Conservation (phyloP, 2,329 filamentous ascomycete genomes). For the Trichoderma brevicompactum region DNA sequence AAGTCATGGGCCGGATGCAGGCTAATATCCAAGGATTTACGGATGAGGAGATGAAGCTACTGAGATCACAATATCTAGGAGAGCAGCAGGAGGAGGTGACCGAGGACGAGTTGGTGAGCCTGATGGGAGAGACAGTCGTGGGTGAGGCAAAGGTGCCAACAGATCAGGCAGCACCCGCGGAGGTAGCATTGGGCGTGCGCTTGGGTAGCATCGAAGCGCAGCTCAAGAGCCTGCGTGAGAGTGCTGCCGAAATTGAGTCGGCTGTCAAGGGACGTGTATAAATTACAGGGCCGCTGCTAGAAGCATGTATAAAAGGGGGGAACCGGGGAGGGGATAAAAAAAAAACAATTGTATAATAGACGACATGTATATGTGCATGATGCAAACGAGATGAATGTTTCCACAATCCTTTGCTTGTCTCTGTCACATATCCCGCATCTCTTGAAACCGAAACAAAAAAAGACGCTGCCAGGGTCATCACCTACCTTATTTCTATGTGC, state of each 20-base stretch:
- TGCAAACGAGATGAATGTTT: slow-evolving; percentile 18
- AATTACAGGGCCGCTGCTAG: background rate
- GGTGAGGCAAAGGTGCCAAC: slow-evolving; percentile 19
- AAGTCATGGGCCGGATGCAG: slow-evolving; percentile 45
- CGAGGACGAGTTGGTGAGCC: slow-evolving; percentile 46
- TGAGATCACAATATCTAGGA: slow-evolving; percentile 37
- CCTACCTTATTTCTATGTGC: background rate
- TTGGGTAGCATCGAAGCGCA: slow-evolving; percentile 32
- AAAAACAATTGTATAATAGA: slow-evolving; percentile 22
- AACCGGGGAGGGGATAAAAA: slow-evolving; percentile 29
- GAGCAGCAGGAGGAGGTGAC: slow-evolving; percentile 39
- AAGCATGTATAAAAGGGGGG: slow-evolving; percentile 27
- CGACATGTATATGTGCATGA: slow-evolving; percentile 19
- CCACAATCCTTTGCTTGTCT: background rate
- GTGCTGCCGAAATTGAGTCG: slow-evolving; percentile 34
- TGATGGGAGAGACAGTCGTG: slow-evolving; percentile 36
- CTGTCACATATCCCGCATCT: background rate
- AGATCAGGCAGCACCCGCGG: slow-evolving; percentile 2
- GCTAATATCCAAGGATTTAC: slow-evolving; percentile 44
- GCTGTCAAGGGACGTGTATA: slow-evolving; percentile 29
- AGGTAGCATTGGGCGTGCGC: background rate
- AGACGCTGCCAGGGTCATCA: background rate
- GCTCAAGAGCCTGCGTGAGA: slow-evolving; percentile 30
- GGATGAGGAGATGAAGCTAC: slow-evolving; percentile 45
- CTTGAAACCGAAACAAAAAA: background rate